Percentiles rank a stretch among this genome's conserved stretches.
phyloP scores from a whole-genome alignment of 2,329 filamentous ascomycete genomes.

The Cytospora paraplurivora region DNA sequence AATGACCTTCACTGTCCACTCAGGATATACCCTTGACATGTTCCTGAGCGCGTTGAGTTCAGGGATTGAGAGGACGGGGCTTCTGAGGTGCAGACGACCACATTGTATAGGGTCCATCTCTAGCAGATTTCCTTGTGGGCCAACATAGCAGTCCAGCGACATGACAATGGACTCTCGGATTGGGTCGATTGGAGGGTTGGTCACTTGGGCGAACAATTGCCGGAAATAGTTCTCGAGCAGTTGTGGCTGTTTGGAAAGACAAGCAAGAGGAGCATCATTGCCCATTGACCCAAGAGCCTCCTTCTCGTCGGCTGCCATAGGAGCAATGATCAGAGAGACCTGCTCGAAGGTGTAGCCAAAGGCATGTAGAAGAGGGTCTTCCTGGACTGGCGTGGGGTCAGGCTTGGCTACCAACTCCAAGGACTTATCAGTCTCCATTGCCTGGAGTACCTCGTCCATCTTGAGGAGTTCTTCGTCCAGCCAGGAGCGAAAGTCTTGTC shows the following conservation, averaged over 20 bases:
- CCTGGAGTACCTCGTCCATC: slow-evolving; percentile 72
- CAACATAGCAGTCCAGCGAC: slow-evolving; percentile 95
- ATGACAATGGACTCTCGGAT: slow-evolving; percentile 98
- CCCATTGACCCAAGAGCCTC: slow-evolving; percentile 97
- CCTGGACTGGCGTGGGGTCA: slow-evolving; percentile 72
- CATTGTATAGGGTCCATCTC: slow-evolving; percentile 94
- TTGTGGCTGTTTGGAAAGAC: slow-evolving; percentile 84
- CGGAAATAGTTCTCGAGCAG: slow-evolving; percentile 96
- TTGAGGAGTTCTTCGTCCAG: slow-evolving; percentile 83
- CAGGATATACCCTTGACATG: slow-evolving; percentile 69
- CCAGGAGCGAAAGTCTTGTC: slow-evolving; percentile 87
- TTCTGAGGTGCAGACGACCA: slow-evolving; percentile 80
- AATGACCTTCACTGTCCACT: slow-evolving; percentile 87
- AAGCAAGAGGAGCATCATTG: slow-evolving; percentile 91
- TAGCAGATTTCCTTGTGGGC: slow-evolving; percentile 90
- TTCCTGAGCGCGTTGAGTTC: slow-evolving; percentile 88
- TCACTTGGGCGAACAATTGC: slow-evolving; percentile 96
- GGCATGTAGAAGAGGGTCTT: slow-evolving; percentile 79
- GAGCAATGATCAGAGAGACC: slow-evolving; percentile 85
- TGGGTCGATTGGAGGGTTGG: slow-evolving; percentile 95
- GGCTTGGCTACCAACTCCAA: slow-evolving; percentile 68
- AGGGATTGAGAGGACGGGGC: slow-evolving; percentile 83
- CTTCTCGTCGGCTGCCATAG: slow-evolving; percentile 97
- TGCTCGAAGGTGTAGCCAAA: slow-evolving; percentile 97
- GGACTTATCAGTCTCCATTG: slow-evolving; percentile 57